These are phyloP conservation scores for Mycena sp. DNA, from an alignment of 1,284 basidiomycete species.

Conservation along the genomic window DNA sequence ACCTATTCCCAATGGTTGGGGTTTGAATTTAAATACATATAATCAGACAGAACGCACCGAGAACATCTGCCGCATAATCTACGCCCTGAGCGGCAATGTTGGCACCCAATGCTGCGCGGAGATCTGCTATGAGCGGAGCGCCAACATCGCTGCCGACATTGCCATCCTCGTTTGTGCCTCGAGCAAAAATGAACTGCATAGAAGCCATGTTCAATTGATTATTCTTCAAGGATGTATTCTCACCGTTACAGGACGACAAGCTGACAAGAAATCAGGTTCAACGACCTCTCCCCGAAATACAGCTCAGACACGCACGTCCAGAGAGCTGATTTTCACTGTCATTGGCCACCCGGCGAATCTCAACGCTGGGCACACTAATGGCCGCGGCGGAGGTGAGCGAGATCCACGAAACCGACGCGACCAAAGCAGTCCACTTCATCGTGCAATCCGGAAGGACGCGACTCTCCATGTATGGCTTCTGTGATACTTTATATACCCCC, in stretches of 20 bases:
- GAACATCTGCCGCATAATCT: neutral
- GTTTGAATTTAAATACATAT: no score
- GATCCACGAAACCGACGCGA: no score
- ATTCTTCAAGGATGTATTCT: neutral
- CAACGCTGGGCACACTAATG: no score
- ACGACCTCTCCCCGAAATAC: neutral
- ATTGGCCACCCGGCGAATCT: no score
- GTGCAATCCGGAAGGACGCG: no score
- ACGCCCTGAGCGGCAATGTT: constrained; percentile 5
- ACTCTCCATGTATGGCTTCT: no score
- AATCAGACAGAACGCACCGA: no score
- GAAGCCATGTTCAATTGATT: neutral
- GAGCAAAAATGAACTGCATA: constrained; percentile 12
- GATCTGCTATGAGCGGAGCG: neutral
- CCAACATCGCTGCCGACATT: neutral
- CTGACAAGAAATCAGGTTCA: neutral
- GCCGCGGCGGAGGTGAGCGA: no score
- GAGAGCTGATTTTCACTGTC: neutral
- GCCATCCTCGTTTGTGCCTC: constrained; percentile 3
- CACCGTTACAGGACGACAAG: neutral
- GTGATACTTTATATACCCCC: no score
- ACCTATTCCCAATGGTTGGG: no score
- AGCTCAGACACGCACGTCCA: neutral
- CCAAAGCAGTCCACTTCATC: no score
- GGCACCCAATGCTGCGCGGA: constrained; percentile 2